phyloP scores from a whole-genome alignment of 2,329 filamentous ascomycete genomes.

The Blumeria graminis region DNA sequence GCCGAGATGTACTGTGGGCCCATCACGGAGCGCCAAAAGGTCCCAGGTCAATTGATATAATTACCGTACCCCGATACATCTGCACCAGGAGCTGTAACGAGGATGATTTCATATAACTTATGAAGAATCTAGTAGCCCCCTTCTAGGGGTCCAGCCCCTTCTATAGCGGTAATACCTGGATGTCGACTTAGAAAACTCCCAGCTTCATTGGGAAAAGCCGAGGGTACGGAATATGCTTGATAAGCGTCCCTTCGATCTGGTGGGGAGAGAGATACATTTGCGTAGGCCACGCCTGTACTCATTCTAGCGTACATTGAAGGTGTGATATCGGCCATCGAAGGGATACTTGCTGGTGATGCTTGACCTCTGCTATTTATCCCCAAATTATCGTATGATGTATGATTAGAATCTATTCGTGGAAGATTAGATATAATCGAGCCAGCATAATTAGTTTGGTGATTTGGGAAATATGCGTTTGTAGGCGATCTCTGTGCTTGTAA shows the following conservation, averaged over 20 bases:
- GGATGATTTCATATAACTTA: background rate
- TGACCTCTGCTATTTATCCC: slow-evolving; percentile 1
- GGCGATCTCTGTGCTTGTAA: slow-evolving; percentile 6
- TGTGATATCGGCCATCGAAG: background rate
- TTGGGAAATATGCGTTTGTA: slow-evolving; percentile 4
- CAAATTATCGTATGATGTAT: background rate
- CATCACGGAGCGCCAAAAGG: background rate
- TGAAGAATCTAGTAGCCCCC: background rate
- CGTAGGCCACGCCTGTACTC: background rate
- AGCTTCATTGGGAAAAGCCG: background rate
- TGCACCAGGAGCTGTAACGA: background rate
- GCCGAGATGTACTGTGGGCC: background rate
- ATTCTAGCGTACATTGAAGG: background rate
- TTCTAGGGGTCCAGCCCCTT: background rate
- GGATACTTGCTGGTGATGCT: background rate
- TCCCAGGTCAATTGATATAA: background rate
- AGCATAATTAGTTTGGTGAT: slow-evolving; percentile 1
- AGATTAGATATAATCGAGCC: background rate
- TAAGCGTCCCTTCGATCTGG: background rate
- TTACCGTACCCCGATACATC: background rate
- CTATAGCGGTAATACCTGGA: background rate
- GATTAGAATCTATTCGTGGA: background rate
- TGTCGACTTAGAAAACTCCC: background rate
- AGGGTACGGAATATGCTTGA: background rate
- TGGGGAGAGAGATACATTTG: background rate